phyloP scores from a whole-genome alignment of 768 basidiomycete species.

The Omphalotus guepiniiformis region DNA sequence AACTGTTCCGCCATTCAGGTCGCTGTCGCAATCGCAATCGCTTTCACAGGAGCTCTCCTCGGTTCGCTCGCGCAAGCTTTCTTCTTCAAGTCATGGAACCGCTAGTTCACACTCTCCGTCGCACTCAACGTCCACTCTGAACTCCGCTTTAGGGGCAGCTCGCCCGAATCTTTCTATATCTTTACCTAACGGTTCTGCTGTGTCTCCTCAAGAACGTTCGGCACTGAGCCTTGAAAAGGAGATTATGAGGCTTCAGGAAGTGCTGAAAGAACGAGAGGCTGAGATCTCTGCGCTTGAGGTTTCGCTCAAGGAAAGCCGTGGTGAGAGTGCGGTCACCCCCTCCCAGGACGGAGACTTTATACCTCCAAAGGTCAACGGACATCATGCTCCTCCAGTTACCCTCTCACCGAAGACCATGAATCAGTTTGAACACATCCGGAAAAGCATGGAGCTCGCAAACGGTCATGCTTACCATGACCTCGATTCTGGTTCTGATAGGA shows the following conservation, averaged over 20 bases:
- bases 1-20: slow-evolving; percentile 41
- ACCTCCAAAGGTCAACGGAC: slow-evolving; percentile 15
- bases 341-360: neutral
- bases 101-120: slow-evolving; percentile 59
- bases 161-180: slow-evolving; percentile 61
- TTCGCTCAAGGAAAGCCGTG: slow-evolving; percentile 37
- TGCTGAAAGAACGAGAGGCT: slow-evolving; percentile 85
- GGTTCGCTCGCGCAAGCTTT: slow-evolving; percentile 80
- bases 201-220: slow-evolving; percentile 59
- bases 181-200: slow-evolving; percentile 32
- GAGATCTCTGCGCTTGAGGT: slow-evolving; percentile 79
- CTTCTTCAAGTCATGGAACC: slow-evolving; percentile 71
- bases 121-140: slow-evolving; percentile 52
- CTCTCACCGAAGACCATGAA: slow-evolving; percentile 70
- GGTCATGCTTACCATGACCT: slow-evolving; percentile 28
- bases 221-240: slow-evolving; percentile 87
- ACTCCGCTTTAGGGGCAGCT: slow-evolving; percentile 21
- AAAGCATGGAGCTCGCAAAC: slow-evolving; percentile 47
- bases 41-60: slow-evolving; percentile 96
- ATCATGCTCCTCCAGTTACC: slow-evolving; percentile 20
- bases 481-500: slow-evolving; percentile 34
- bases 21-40: slow-evolving; percentile 91
- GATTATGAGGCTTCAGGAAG: slow-evolving; percentile 92
- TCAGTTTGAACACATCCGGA: slow-evolving; percentile 71
- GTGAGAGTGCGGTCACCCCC: slow-evolving; percentile 14